Base-by-base conservation (phyloP, 371 early-diverging fungal genomes). In the Phascolomyces articulosus region DNA sequence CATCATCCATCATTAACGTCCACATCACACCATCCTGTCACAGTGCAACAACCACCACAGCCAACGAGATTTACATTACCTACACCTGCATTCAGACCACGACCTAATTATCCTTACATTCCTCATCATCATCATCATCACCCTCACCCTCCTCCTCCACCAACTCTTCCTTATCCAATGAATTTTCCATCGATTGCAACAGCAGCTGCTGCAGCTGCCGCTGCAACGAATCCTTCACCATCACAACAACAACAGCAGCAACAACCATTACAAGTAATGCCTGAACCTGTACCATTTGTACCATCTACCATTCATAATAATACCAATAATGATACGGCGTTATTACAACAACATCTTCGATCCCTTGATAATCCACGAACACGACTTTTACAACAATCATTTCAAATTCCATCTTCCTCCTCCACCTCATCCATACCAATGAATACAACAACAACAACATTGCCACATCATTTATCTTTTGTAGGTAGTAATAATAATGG, bases 1-100 rank as follows among this genome's bases (percentile, higher is more conserved):
- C 64, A 49, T 21, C 65, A 23, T 4, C 55, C 53, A 40, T 28
- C 60, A 8, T 48, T 56, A 47, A 23, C 38, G 29, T 60, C 29
- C 49, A n/a, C 48, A n/a, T 18, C 60, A 13, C 38, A 38, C 13
- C 38, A 38, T 38, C 38, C 38, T 9, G 38, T n/a, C n/a, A n/a
- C 38, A 13, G 38, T 13, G 15, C 41, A 41, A 40, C 49, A 31
- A 31, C 31, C 3, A 31, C 31, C 3, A 31, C 31, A 10, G 10
- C 10, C 10, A 6, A 31, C 40, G 21, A 31, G 51, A 18, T 23
- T 40, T 41, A 18, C 26, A 58, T 13, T 59, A 38, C 44, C 21
- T n/a, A 29, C 66, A 40, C n/a, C 65, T 11, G 28, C 51, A 24
- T 49, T 49, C 4, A 9, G 24, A 24, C 51, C 51, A 23, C 28